Evolutionary conservation across 495 filamentous ascomycete genomes (phyloP).

Genomic region (Penicillium soppii): DNA sequence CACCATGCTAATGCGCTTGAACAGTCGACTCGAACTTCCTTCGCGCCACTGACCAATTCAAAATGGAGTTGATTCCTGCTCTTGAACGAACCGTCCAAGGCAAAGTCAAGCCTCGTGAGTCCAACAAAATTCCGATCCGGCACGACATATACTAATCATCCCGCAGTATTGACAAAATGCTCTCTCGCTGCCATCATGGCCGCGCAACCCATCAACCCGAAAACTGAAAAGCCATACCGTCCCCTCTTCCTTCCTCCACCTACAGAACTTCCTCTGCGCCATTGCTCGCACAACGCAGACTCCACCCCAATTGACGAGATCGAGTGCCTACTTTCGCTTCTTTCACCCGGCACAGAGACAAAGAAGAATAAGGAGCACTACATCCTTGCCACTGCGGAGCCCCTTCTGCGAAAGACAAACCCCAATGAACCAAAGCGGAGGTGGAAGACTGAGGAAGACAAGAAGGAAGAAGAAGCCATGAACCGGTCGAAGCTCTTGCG

Average conservation of each 20-base stretch:
- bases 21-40: conserved; percentile 79
- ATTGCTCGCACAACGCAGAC: conserved; percentile 86
- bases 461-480: conserved; percentile 35
- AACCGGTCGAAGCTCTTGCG: conserved; percentile 36
- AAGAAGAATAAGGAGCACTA: conserved; percentile 86
- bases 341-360: conserved; percentile 63
- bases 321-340: conserved; percentile 75
- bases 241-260: conserved; percentile 45
- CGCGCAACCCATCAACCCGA: conserved; percentile 44
- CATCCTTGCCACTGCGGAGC: conserved; percentile 71
- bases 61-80: conserved; percentile 72
- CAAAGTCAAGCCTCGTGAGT: conserved; percentile 78
- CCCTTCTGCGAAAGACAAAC: conserved; percentile 25
- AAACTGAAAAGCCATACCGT: conserved; percentile 42
- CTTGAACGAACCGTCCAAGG: conserved; percentile 76
- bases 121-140: not conserved
- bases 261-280: conserved; percentile 69
- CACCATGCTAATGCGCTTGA: conserved; percentile 12
- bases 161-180: conserved; percentile 61
- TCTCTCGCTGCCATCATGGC: conserved; percentile 49
- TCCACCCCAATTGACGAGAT: conserved; percentile 70
- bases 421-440: conserved; percentile 21
- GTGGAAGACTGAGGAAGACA: conserved; percentile 28
- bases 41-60: conserved; percentile 67
- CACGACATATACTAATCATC: conserved; percentile 8